Conservation (phyloP, 352 stramenopile genomes). For the Aphanomyces invadans region DNA sequence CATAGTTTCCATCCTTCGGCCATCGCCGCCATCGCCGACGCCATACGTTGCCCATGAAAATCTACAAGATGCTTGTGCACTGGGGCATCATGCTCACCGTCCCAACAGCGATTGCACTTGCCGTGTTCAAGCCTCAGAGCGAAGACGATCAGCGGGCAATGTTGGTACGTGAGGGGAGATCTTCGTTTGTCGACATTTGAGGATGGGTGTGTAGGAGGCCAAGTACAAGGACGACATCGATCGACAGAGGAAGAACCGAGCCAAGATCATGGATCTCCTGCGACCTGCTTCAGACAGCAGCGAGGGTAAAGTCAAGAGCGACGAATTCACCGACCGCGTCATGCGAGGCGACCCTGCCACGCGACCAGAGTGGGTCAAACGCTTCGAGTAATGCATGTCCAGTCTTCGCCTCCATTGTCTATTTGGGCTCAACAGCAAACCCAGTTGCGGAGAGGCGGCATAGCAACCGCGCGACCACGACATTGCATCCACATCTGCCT, state of each 20-base stretch:
- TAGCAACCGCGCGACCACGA: too few species aligned
- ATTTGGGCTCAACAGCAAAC: too few species aligned
- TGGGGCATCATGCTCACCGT: slow-evolving; percentile 67
- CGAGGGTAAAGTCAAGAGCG: slow-evolving; percentile 62
- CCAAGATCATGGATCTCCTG: slow-evolving; percentile 70
- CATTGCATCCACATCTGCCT: too few species aligned
- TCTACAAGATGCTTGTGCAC: slow-evolving; percentile 77
- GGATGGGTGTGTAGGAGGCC: slow-evolving; percentile 38
- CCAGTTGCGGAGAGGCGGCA: too few species aligned
- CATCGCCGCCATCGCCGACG: neutral
- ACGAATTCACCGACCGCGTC: slow-evolving; percentile 68
- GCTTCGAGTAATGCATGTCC: slow-evolving; percentile 17
- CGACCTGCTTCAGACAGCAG: slow-evolving; percentile 43
- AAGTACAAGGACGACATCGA: slow-evolving; percentile 56
- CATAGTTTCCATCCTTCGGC: neutral
- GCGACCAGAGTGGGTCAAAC: slow-evolving; percentile 17
- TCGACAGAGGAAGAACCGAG: slow-evolving; percentile 51
- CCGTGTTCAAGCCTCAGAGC: slow-evolving; percentile 61
- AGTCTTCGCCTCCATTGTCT: too few species aligned
- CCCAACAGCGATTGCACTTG: slow-evolving; percentile 52
- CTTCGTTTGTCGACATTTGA: neutral
- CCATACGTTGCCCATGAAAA: slow-evolving; percentile 44
- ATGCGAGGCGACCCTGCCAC: slow-evolving; percentile 21
- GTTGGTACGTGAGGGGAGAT: slow-evolving; percentile 42
- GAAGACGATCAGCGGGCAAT: slow-evolving; percentile 70